Base-by-base conservation (phyloP, 83 land plant genomes). In the Diphasiastrum complanatum region DNA sequence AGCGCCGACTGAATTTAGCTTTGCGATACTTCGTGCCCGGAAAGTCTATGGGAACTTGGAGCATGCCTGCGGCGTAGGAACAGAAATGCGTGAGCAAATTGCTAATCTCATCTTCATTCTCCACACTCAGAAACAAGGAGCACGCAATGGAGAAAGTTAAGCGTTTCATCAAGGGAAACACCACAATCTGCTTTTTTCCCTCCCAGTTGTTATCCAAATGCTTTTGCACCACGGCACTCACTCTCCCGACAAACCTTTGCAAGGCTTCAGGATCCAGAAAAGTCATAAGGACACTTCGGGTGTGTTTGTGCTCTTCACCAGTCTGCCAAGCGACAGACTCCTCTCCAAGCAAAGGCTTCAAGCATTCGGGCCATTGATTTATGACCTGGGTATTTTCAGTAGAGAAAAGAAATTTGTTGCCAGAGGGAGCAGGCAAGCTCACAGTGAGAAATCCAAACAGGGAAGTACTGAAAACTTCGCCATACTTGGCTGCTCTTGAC, bases 21-120 rank as follows among this genome's bases (percentile, higher is more conserved):
- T 56, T 66, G 69, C 23, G 65, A 28, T 52, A 66, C 12, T 16
- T 23, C 0, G 50, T 56, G 27, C 70, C 70, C 5, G 66, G 70
- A 16, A 67, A 20, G 51, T 67, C 51, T 23, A 67, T 67, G 3
- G 70, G 70, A 8, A 67, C 0, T 18, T 67, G 53, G 33, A 67
- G 0, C 3, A 67, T 20, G 0, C 65, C 70, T 0, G 40, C 31
- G 1, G 34, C 24, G 25, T 12, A 49, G 4, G 38, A 24, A 19
- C 34, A 40, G 30, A 34, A 16, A 1, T 19, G 33, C 2, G 2
- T 5, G 0, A 12, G 1, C 0, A 49, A 3, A 19, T 30, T 0
- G 0, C 10, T 27, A 18, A 63, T 40, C 41, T 10, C 24, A 11
- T 60, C 64, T 12, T 34, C 0, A 2, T 49, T 25, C 5, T 31